These are phyloP conservation scores for Microcyclosporella mali DNA, from an alignment of 2,329 filamentous ascomycete genomes.

Conservation along the genomic window DNA sequence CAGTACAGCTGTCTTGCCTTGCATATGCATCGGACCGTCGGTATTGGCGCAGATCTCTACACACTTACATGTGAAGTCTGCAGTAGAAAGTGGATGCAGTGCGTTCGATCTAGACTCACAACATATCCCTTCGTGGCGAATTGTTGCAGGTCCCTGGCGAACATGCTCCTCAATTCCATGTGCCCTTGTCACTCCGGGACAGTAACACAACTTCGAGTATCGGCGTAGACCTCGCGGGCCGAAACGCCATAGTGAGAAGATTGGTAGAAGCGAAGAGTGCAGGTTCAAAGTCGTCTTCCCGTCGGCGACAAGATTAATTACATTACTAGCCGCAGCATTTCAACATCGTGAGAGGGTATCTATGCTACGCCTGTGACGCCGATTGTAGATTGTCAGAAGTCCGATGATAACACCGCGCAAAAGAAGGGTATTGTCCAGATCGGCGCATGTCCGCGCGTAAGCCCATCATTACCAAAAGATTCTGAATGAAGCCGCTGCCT, in stretches of 20 bases:
- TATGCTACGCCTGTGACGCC: conserved; percentile 5
- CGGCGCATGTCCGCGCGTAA: not conserved
- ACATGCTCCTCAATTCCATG: no score
- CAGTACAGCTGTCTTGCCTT: no score
- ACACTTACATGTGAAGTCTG: no score
- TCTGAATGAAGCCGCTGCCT: not conserved
- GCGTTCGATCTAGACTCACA: no score
- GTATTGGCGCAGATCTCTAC: no score
- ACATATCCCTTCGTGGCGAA: no score
- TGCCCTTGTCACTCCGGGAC: no score
- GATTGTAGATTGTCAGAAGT: conserved; percentile 8
- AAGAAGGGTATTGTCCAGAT: not conserved
- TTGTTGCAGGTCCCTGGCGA: no score
- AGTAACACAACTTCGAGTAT: no score
- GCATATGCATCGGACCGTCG: no score
- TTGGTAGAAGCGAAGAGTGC: conserved; percentile 3
- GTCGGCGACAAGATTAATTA: conserved; percentile 7
- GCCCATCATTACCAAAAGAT: not conserved
- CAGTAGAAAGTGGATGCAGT: no score
- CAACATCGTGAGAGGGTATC: conserved; percentile 3
- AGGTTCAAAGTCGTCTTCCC: conserved; percentile 8
- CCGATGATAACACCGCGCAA: conserved; percentile 8
- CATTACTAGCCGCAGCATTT: conserved; percentile 9
- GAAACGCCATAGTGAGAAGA: conserved; percentile 2
- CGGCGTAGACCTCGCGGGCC: no score